Conservation (phyloP, 352 stramenopile genomes). For the Phytophthora pinifolia region DNA sequence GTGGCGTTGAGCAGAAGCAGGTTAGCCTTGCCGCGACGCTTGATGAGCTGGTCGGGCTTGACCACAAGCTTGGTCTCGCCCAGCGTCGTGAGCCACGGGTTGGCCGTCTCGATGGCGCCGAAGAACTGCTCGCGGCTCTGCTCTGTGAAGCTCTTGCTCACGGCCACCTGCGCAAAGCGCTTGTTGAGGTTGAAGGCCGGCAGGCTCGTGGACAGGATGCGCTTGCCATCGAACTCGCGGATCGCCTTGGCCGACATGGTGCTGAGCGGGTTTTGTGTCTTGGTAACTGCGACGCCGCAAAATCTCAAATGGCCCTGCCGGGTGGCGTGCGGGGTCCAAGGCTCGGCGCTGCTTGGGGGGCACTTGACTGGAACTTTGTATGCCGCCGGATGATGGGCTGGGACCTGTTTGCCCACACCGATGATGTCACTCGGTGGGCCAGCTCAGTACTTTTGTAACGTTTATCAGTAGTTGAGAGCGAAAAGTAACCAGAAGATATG, state of each 20-base stretch:
- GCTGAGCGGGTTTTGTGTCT: slow-evolving; percentile 5
- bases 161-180: slow-evolving; percentile 72
- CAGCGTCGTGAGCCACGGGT: slow-evolving; percentile 83
- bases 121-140: slow-evolving; percentile 66
- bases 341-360: no score
- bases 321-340: no score
- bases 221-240: slow-evolving; percentile 96
- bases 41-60: slow-evolving; percentile 98
- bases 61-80: slow-evolving; percentile 90
- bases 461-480: not conserved
- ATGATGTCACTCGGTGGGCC: slow-evolving; percentile 42
- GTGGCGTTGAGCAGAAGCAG: slow-evolving; percentile 94
- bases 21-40: slow-evolving; percentile 95
- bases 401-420: slow-evolving; percentile 5
- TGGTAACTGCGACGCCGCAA: slow-evolving; percentile 37
- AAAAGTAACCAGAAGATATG: no score
- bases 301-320: slow-evolving; percentile 58
- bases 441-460: not conserved
- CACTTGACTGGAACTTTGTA: no score
- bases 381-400: no score
- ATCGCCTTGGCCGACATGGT: slow-evolving; percentile 95
- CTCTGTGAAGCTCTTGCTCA: slow-evolving; percentile 36
- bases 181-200: slow-evolving; percentile 73
- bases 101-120: slow-evolving; percentile 59
- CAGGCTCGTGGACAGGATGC: slow-evolving; percentile 87